phyloP scores from a whole-genome alignment of 2,329 filamentous ascomycete species.

The Hymenoscyphus scutula region DNA sequence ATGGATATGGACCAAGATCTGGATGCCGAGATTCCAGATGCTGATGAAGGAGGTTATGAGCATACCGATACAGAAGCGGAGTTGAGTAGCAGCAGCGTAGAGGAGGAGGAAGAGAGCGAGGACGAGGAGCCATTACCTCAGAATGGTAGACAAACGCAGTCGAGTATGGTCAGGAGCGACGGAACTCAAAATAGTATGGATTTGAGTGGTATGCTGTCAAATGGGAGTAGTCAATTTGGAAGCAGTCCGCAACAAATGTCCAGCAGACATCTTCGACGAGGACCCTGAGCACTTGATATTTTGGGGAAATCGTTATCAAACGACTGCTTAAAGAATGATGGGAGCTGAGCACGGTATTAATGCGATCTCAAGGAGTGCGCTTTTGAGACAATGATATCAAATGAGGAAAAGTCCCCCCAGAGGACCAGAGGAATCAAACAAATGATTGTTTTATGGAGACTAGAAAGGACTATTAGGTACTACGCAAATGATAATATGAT shows the following conservation, averaged over 20 bases:
- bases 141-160: conserved; percentile 14
- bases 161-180: conserved; percentile 37
- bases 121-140: conserved; percentile 38
- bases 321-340: background rate
- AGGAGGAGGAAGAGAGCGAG: conserved; percentile 38
- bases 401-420: background rate
- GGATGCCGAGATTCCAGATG: conserved; percentile 69
- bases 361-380: no score
- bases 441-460: no score
- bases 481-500: no score
- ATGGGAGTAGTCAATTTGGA: conserved; percentile 30
- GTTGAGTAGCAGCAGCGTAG: conserved; percentile 45
- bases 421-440: no score
- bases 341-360: background rate
- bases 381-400: no score
- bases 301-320: background rate
- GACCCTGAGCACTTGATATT: background rate
- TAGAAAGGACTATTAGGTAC: no score
- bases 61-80: conserved; percentile 75
- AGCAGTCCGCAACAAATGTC: conserved; percentile 30
- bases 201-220: conserved; percentile 29
- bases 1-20: conserved; percentile 67
- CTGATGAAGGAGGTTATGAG: conserved; percentile 65
- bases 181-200: conserved; percentile 37
- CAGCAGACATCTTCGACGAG: conserved; percentile 9